Evolutionary conservation across 768 basidiomycete genomes (phyloP), one percentile per base, ranked within the genome.

Genomic region (Boletus sp.): DNA sequence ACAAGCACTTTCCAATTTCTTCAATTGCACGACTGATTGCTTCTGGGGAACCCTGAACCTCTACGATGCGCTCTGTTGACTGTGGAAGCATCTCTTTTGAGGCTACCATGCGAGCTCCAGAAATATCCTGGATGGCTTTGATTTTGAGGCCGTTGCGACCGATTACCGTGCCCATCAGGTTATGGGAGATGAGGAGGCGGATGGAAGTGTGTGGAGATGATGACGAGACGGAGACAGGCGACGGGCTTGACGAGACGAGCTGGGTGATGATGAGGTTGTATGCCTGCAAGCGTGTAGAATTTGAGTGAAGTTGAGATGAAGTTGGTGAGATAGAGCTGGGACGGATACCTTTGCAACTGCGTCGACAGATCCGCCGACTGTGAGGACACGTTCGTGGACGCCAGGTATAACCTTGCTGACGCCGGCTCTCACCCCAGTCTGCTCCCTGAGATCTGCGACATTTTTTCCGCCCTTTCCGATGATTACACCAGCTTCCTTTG

Each of bases 81-180:
- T 98, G 97, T 32, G 97, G 95, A 42, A 99, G 83, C 90, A 98
- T 98, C 68, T 98, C 97, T 74, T 98, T 98, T 57, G 92, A 91
- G 41, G 97, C 97, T 52, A 98, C 89, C 95, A 99, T 99, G 52
- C 97, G 89, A 19, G 93, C 94, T 47, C 94, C 93, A 37, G 96
- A 96, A 44, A 81, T 77, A 72, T 98, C 96, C 71, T 99, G 97
- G 70, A 99, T 98, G 67, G 93, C 90, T 77, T 98, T 98, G 74
- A 99, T 98, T 83, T 97, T 98, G 71, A 92, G 84, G 63, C 97
- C 97, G 50, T 77, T 88, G 60, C 95, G 88, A 63, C 97, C 97
- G 65, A 98, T 98, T 77, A 99, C 90, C 56, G 93, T 94, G 50
- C 97, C 97, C 97, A 99, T 99, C 62, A 99, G 81, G 75, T 98